Evolutionary conservation across 2,329 filamentous ascomycete species (phyloP), one percentile per base, ranked within the genome.

Genomic region (Monilinia vaccinii-corymbosi): DNA sequence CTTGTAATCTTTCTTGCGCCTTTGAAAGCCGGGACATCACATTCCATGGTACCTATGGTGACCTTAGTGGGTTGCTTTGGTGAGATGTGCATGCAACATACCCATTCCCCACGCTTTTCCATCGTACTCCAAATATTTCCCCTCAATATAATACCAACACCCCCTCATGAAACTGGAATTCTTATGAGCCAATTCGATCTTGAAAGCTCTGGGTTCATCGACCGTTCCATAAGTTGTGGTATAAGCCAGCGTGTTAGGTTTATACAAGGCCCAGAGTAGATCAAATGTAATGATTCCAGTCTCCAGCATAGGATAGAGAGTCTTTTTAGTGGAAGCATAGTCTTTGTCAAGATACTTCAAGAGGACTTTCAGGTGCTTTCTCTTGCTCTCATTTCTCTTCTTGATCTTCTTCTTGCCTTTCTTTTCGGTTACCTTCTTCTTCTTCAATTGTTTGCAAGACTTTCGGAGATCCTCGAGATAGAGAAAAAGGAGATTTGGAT

Each of bases 241-340:
- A 71, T 87, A 93, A 1, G 84, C 87, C 23, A 96, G 81, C 0
- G 89, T 91, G 67, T 91, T 89, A 0, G 91, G 91, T 69, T 94
- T 95, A 81, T 88, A 95, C 4, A 96, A 75, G 0, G 91, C 90
- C 91, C 91, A 96, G 1, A 95, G 77, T 2, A 95, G 79, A 60
- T 96, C 90, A 67, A 92, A 96, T 0, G 90, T 95, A 71, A 96
- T 95, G 48, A 91, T 84, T 10, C 90, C 89, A 36, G 86, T 88
- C 64, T 91, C 82, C 2, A 96, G 77, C 74, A 96, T 83, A 0
- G 90, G 88, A 66, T 91, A 87, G 0, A 96, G 79, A 1, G 86
- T 88, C 72, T 91, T 89, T 71, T 93, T 92, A 38, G 81, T 85
- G 21, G 88, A 80, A 1, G 84, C 82, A 68, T 90, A 96, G 72